Base-by-base conservation (phyloP, 139 green algal species). In the Chlorella sorokiniana region DNA sequence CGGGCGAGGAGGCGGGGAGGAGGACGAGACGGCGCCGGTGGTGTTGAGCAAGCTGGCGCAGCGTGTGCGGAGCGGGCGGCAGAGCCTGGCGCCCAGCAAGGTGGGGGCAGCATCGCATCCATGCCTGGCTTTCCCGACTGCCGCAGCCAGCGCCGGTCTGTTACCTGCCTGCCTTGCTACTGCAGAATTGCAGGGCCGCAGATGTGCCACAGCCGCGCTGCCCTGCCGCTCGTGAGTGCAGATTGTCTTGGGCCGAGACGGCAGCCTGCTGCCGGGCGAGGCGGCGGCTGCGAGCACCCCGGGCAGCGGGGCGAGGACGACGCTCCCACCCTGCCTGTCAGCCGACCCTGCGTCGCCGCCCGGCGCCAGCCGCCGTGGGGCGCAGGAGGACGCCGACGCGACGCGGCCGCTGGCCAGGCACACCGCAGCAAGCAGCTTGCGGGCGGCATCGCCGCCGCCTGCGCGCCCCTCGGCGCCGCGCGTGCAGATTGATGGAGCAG, bases 51-150 rank as follows among this genome's bases (percentile, higher is more conserved):
- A 65, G 62, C 83, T 91, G 67, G 88, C 88, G 1, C 61, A 63
- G 45, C 76, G 63, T 8, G 83, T 87, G 11, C 67, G 83, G 67
- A 42, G 62, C 1, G 86, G 86, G 9, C 67, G 87, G 38, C 84
- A 89, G 67, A 91, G 87, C 74, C 76, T 91, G 27, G 82, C 83
- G 25, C 87, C 84, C 7, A 31, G 42, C 79, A 84, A 84, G 79
- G 69, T 63, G 44, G 16, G 77, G 1, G 27, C 3, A 22, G 29
- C 40, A 29, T 56, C 23, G 40, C 3, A 33, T 38, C n/a, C 10
- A 22, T 20, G 68, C 18, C 61, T 69, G 29, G 4, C 18, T 18
- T 16, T 45, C 65, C 20, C 0, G 31, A n/a, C 37, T 27, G 23
- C 9, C 3, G 61, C 61, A 38, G 10, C 61, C 11, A 10, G 11